A percentile compares a stretch with the other conserved stretches of the same genome.
Evolutionary conservation across 2,329 filamentous ascomycete species (phyloP).

Genomic region (Dactylellina drechsleri): DNA sequence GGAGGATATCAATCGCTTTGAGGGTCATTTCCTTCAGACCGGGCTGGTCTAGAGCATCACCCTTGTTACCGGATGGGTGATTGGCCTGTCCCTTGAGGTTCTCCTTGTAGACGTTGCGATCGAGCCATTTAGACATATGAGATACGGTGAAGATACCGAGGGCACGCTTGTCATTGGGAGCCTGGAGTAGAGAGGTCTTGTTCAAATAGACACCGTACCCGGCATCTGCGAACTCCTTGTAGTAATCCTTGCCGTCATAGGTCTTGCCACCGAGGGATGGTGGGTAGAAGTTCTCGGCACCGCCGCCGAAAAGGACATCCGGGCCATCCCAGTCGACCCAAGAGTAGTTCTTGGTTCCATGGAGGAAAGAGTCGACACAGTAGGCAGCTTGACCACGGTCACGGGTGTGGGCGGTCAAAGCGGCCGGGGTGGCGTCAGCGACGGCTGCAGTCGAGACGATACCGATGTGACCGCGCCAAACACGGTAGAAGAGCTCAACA

Average conservation of each 20-base stretch:
- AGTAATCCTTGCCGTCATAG: constrained; percentile 78
- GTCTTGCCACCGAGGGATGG: constrained; percentile 70
- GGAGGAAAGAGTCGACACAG: constrained; percentile 79
- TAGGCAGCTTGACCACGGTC: constrained; percentile 75
- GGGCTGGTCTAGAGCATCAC: constrained; percentile 76
- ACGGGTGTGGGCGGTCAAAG: constrained; percentile 77
- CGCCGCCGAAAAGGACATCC: constrained; percentile 83
- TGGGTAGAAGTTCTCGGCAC: constrained; percentile 77
- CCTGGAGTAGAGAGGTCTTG: constrained; percentile 74
- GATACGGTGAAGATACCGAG: constrained; percentile 80
- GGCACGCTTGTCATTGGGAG: constrained; percentile 70
- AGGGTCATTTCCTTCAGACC: constrained; percentile 90
- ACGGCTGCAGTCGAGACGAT: constrained; percentile 83
- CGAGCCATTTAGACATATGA: constrained; percentile 85
- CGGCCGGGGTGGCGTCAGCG: constrained; percentile 83
- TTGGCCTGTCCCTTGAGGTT: constrained; percentile 75
- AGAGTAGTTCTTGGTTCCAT: constrained; percentile 80
- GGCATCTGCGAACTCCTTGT: constrained; percentile 74
- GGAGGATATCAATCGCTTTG: constrained; percentile 83
- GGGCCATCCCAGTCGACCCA: constrained; percentile 80
- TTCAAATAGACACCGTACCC: constrained; percentile 78
- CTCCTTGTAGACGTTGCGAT: constrained; percentile 80
- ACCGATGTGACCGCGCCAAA: constrained; percentile 69
- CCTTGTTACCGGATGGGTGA: constrained; percentile 73
- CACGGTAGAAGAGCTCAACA: constrained; percentile 77